Percentiles rank a stretch among this genome's conserved stretches.
Conservation (phyloP, 768 basidiomycete species). For the Russula foetens region DNA sequence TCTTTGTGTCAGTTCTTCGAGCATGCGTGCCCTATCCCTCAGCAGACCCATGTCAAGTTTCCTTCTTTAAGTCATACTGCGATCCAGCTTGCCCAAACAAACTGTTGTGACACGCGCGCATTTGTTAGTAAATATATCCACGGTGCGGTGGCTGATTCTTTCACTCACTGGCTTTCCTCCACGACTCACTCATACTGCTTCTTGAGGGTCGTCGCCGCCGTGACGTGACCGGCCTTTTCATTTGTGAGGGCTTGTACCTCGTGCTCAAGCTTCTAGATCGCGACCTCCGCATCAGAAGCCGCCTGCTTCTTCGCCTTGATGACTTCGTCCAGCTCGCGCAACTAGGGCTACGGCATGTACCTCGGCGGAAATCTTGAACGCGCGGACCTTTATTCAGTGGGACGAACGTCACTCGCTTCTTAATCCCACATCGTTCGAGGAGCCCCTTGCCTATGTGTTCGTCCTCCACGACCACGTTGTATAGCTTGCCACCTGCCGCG, state of each 20-base stretch:
- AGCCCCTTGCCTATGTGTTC: conserved; percentile 86
- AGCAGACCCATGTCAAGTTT: conserved; percentile 55
- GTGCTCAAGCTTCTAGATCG: conserved; percentile 60
- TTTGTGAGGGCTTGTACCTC: conserved; percentile 53
- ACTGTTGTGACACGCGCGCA: background rate
- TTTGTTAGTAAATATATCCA: background rate
- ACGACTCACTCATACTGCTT: conserved; percentile 81
- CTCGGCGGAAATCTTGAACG: too few species aligned
- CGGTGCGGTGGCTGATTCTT: background rate
- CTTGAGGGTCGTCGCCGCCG: conserved; percentile 58
- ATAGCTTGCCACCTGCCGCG: conserved; percentile 81
- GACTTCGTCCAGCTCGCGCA: conserved; percentile 72
- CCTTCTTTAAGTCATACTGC: conserved; percentile 69
- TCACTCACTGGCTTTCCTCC: conserved; percentile 76
- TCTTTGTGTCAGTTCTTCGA: conserved; percentile 79
- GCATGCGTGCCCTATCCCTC: conserved; percentile 57
- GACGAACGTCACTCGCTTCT: conserved; percentile 87
- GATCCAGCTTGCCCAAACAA: conserved; percentile 76
- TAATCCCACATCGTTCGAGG: conserved; percentile 66
- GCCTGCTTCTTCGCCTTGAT: conserved; percentile 71
- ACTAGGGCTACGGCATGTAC: conserved; percentile 35
- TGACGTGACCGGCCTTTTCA: conserved; percentile 51
- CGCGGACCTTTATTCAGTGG: conserved; percentile 92
- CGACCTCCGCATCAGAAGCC: conserved; percentile 57
- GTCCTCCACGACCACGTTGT: conserved; percentile 90